Percentiles rank a stretch among this genome's conserved stretches.
These are phyloP conservation scores for Exophiala aquamarina DNA, from an alignment of 2,329 filamentous ascomycete genomes.

Conservation along the genomic window DNA sequence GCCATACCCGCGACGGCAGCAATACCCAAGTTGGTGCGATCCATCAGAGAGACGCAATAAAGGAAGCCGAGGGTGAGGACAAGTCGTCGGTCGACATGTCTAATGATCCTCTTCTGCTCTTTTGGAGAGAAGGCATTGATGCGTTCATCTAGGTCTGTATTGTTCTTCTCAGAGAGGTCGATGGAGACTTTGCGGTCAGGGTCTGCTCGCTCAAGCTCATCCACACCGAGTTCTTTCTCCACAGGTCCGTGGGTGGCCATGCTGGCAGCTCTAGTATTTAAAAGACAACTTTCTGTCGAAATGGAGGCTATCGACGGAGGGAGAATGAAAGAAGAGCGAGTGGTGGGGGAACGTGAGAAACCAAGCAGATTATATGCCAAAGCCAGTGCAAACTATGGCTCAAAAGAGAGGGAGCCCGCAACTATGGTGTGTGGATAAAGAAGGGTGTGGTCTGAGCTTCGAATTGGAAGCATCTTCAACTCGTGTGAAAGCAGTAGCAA, in stretches of 20 bases:
- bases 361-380: background rate
- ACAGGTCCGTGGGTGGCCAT: conserved; percentile 5
- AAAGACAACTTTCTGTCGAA: background rate
- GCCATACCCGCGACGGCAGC: conserved; percentile 65
- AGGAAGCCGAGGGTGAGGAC: conserved; percentile 63
- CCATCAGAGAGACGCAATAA: conserved; percentile 77
- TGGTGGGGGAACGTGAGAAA: background rate
- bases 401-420: too few species aligned
- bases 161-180: conserved; percentile 8
- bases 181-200: conserved; percentile 4
- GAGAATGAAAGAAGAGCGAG: background rate
- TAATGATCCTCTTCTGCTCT: conserved; percentile 69
- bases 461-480: too few species aligned
- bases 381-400: too few species aligned
- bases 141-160: conserved; percentile 14
- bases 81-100: conserved; percentile 66
- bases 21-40: conserved; percentile 73
- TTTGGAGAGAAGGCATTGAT: conserved; percentile 34
- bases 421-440: too few species aligned
- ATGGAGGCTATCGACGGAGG: background rate
- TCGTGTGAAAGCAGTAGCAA: too few species aligned
- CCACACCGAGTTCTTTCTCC: conserved; percentile 16
- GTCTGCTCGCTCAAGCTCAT: conserved; percentile 16
- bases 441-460: too few species aligned
- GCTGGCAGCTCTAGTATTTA: conserved; percentile 2